Evolutionary conservation across 306 rosid genomes (phyloP).

Genomic region (Trichosanthes cucumerina): DNA sequence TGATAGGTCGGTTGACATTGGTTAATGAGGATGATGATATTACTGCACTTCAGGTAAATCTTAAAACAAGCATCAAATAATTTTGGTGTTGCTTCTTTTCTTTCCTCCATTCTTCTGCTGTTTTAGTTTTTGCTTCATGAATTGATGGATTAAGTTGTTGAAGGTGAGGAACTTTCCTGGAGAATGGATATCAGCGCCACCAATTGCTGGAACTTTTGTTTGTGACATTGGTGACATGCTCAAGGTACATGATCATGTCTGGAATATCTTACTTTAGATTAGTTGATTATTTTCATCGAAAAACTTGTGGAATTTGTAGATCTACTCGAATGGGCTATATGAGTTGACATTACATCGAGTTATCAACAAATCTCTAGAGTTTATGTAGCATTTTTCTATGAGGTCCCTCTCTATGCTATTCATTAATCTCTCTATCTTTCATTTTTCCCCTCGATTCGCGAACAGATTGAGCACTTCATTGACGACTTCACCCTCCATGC

Average conservation of each 20-base stretch:
- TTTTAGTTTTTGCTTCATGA: slow-evolving; percentile 1
- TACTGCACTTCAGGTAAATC: slow-evolving; percentile 76
- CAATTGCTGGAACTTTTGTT: slow-evolving; percentile 68
- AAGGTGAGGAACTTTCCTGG: slow-evolving; percentile 80
- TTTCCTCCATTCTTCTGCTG: not conserved
- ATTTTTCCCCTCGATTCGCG: no score
- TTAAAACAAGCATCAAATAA: not conserved
- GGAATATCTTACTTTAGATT: not conserved
- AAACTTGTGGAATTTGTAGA: slow-evolving; percentile 32
- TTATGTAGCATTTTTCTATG: slow-evolving; percentile 70
- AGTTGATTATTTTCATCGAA: not conserved
- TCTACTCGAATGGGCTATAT: slow-evolving; percentile 79
- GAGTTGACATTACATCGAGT: slow-evolving; percentile 89
- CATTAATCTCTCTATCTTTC: not conserved
- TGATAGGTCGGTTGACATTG: slow-evolving; percentile 76
- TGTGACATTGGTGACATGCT: slow-evolving; percentile 96
- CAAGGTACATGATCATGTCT: slow-evolving; percentile 37
- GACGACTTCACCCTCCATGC: no score
- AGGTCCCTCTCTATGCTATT: slow-evolving; percentile 32
- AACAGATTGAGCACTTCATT: no score
- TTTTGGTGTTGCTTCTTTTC: not conserved
- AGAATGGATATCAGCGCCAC: slow-evolving; percentile 92
- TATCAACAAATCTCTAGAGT: slow-evolving; percentile 55
- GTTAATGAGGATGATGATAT: slow-evolving; percentile 77
- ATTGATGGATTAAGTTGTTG: slow-evolving; percentile 20